Percentiles rank a stretch among this genome's conserved stretches.
phyloP scores from a whole-genome alignment of 768 basidiomycete genomes.

The Neoboletus magnificus region DNA sequence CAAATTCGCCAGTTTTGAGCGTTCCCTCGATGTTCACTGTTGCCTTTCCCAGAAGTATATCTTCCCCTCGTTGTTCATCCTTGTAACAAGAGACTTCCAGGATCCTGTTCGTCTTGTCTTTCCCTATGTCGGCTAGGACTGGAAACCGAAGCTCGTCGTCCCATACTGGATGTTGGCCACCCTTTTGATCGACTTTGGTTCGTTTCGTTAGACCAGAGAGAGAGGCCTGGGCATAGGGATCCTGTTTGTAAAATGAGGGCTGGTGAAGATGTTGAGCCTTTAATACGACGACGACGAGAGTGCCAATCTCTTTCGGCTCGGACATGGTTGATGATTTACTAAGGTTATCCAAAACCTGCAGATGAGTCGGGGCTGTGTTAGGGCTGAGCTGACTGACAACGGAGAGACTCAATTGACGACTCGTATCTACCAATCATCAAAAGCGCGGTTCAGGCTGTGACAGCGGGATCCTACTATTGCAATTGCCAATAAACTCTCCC shows the following conservation, averaged over 20 bases:
- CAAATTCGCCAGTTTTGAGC: conserved; percentile 83
- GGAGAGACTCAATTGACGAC: not conserved
- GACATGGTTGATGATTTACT: conserved; percentile 25
- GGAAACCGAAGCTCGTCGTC: conserved; percentile 84
- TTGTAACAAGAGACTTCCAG: conserved; percentile 78
- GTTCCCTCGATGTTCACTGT: conserved; percentile 75
- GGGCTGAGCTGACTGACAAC: not conserved
- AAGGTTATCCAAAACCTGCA: not conserved
- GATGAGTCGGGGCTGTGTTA: not conserved
- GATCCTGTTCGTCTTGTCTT: conserved; percentile 43
- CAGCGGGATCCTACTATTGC: not conserved
- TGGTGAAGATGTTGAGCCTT: conserved; percentile 85
- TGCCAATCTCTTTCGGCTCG: conserved; percentile 59
- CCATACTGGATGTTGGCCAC: conserved; percentile 93
- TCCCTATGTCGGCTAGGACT: conserved; percentile 57
- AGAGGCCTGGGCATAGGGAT: conserved; percentile 71
- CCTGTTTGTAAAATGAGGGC: conserved; percentile 87
- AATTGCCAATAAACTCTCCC: too few species aligned
- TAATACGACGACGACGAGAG: conserved; percentile 79
- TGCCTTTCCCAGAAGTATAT: conserved; percentile 71
- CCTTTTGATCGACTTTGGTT: conserved; percentile 74
- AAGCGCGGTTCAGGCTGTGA: not conserved
- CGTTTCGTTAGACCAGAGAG: conserved; percentile 61
- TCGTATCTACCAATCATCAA: not conserved
- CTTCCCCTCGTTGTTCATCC: conserved; percentile 69